Evolutionary conservation across 2,329 filamentous ascomycete genomes (phyloP), one percentile per base, ranked within the genome.

Genomic region (Neofusicoccum sp.): DNA sequence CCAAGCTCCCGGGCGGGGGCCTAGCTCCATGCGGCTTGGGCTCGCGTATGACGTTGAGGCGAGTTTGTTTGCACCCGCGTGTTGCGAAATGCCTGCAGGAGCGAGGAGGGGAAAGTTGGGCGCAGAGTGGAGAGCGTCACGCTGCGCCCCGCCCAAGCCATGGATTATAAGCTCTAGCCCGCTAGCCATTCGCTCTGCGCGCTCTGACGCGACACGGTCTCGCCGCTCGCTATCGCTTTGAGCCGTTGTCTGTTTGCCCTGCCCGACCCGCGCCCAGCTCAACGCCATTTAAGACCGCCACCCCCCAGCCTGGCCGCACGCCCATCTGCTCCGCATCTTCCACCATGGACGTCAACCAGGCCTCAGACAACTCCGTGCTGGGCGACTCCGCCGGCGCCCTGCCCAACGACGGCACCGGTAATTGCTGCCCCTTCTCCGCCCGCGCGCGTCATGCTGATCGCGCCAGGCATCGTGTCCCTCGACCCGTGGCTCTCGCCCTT

Each of bases 401-500:
- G 45, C 82, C 87, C 54, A 85, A 82, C 54, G 89, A 92, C 71
- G 89, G 89, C 74, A 91, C 89, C 63, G 89, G 89, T 91, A 75
- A 65, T 78, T 71, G 63, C 14, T 49, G 34, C 30, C 14, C 61
- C 30, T 62, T 53, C 12, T 30, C 11, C 30, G 7, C 36, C 36
- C 33, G 20, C 14, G 48, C 61, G 65, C 62, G n/a, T 9, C 12
- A 34, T 49, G 56, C 69, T 70, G 61, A 71, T 60, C 38, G n/a
- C 43, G 6, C 40, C 4, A 96, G 95, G 93, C 68, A 92, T 97
- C 57, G 77, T 96, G 65, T 80, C 90, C 74, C 83, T 98, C 62
- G 95, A 99, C 73, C 91, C 93, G 47, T 98, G 89, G 85, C 86
- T 99, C 58, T 84, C 86, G 57, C 93, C 95, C 4, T 97, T 96